These are phyloP conservation scores for Aspergillus bridgeri DNA, from an alignment of 495 filamentous ascomycete genomes.

Conservation along the genomic window DNA sequence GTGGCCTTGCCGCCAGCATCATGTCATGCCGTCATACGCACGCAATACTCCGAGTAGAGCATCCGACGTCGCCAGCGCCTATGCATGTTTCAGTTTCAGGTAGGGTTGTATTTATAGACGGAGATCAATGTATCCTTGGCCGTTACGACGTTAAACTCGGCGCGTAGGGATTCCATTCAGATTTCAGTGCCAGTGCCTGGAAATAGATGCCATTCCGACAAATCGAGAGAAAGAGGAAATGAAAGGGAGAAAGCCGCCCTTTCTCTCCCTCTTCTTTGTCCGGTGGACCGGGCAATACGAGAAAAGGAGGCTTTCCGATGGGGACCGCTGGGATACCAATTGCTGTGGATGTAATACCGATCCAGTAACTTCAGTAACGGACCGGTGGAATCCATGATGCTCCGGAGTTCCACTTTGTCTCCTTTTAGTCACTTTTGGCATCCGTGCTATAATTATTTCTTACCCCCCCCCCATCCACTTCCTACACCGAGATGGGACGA, in stretches of 20 bases:
- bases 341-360: conserved; percentile 1
- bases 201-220: no score
- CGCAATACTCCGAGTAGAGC: background rate
- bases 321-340: background rate
- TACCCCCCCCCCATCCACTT: conserved; percentile 14
- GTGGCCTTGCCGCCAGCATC: background rate
- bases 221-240: background rate
- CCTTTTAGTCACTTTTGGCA: conserved; percentile 15
- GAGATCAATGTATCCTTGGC: background rate
- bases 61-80: background rate
- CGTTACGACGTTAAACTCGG: conserved; percentile 1
- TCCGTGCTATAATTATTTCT: conserved; percentile 20
- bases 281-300: background rate
- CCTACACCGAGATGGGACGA: conserved; percentile 15
- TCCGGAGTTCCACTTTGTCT: conserved; percentile 19
- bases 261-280: background rate
- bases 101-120: conserved; percentile 2
- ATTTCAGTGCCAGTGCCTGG: background rate
- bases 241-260: background rate
- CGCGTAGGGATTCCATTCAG: background rate
- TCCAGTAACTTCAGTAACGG: conserved; percentile 7
- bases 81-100: conserved; percentile 8
- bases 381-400: conserved; percentile 5
- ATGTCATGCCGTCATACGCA: background rate
- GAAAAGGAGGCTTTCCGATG: background rate